Base-by-base conservation (phyloP, 2,329 filamentous ascomycete species). In the Talaromyces amestolkiae region DNA sequence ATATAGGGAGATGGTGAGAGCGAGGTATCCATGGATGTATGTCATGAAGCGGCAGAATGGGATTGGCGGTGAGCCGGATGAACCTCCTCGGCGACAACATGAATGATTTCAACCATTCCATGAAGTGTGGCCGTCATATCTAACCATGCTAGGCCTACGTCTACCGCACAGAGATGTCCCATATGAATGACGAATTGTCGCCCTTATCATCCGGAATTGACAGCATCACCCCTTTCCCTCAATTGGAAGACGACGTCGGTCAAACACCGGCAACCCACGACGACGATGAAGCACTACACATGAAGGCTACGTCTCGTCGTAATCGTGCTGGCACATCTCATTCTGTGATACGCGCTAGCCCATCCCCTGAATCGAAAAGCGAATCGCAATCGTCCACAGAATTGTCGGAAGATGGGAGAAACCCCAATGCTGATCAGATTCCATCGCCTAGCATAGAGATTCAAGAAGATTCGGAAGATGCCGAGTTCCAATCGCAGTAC, bases 401-500 rank as follows among this genome's bases (percentile, higher is more conserved):
- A 41, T 22, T 39, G 13, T 61, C 64, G 37, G 39, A 43, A 5
- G 51, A 58, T 8, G n/a, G 22, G 13, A 65, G 41, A 35, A 15
- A 47, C 35, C 43, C 27, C 60, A 27, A 53, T 31, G 9, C 27
- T 9, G 17, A 53, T 37, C 51, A 54, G 61, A 22, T 58, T 6
- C 27, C 58, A 31, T 63, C 61, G 13, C 61, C 61, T 7, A 63
- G 61, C n/a, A 63, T 63, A 19, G 61, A 63, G 31, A 58, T 63
- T 5, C 61, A 63, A 31, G 59, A 58, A 51, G 64, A 61, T 19
- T 51, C 64, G 17, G 47, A 59, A 22, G 58, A 58, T 31, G 58
- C 60, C 17, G 60, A 64, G 11, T 81, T 82, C 58, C 77, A 80
- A 63, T 80, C 80, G 3, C 80, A 82, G 27, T 82, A 81, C 60